Evolutionary conservation across 2,329 filamentous ascomycete species (phyloP).

Genomic region (Pseudopithomyces maydicus): DNA sequence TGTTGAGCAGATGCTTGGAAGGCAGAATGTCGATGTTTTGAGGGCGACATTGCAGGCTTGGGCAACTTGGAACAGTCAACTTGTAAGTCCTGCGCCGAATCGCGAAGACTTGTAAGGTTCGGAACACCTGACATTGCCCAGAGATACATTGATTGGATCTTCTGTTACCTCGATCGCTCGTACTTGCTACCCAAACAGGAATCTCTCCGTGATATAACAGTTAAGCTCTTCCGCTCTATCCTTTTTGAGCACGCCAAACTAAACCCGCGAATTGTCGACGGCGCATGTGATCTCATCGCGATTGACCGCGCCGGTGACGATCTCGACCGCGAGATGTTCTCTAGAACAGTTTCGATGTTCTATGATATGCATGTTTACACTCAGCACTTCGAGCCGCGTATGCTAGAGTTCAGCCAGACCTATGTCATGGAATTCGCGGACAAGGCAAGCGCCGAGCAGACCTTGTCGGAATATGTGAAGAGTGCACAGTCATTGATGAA

Average conservation of each 20-base stretch:
- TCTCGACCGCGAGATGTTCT: slow-evolving; percentile 68
- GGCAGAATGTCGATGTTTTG: slow-evolving; percentile 68
- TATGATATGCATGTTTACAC: slow-evolving; percentile 83
- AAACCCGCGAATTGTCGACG: slow-evolving; percentile 62
- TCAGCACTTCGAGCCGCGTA: slow-evolving; percentile 76
- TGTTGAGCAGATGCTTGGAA: slow-evolving; percentile 62
- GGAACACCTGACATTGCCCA: slow-evolving; percentile 41
- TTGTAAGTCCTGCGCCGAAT: slow-evolving; percentile 57
- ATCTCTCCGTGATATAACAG: slow-evolving; percentile 81
- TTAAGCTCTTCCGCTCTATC: slow-evolving; percentile 72
- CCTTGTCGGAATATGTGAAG: slow-evolving; percentile 76
- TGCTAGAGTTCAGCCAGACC: slow-evolving; percentile 68
- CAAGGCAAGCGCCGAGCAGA: slow-evolving; percentile 63
- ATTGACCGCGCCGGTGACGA: slow-evolving; percentile 66
- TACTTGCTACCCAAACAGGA: slow-evolving; percentile 79
- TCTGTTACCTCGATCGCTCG: slow-evolving; percentile 91
- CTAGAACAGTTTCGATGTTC: slow-evolving; percentile 78
- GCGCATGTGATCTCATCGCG: slow-evolving; percentile 77
- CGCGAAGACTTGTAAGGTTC: too few relatives aligned
- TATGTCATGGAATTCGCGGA: slow-evolving; percentile 76
- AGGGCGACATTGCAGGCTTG: slow-evolving; percentile 67
- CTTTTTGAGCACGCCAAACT: slow-evolving; percentile 61
- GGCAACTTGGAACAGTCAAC: slow-evolving; percentile 77
- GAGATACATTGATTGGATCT: slow-evolving; percentile 82
- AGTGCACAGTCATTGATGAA: slow-evolving; percentile 72